Conservation (phyloP, 2,329 filamentous ascomycete species). For the Albifimbria verrucaria region DNA sequence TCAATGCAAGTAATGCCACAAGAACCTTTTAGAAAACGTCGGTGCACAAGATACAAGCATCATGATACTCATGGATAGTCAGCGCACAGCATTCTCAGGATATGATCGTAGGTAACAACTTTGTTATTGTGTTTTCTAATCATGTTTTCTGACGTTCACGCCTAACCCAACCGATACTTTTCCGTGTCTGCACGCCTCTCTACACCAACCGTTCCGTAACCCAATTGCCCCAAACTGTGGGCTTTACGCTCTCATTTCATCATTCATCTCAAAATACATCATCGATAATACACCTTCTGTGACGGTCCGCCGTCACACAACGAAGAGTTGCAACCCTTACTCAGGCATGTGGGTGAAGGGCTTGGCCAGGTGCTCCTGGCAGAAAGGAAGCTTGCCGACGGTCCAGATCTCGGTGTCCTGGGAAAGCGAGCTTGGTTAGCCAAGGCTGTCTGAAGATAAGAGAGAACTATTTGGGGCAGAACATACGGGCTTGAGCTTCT, state of each 20-base stretch:
- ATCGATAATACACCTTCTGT: neutral
- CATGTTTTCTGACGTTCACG: neutral
- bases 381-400: conserved; percentile 65
- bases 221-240: neutral
- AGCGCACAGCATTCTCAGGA: no score
- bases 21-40: no score
- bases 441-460: neutral
- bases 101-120: no score
- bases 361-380: conserved; percentile 61
- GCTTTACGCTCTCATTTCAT: neutral
- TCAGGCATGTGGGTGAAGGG: conserved; percentile 63
- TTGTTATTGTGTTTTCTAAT: neutral
- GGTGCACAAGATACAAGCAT: no score
- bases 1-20: no score
- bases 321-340: conserved; percentile 26
- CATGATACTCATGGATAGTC: no score
- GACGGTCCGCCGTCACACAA: neutral
- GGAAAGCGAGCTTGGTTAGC: no score
- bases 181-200: neutral
- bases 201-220: neutral
- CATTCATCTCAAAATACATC: neutral
- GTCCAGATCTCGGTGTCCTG: conserved; percentile 70
- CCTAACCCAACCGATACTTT: neutral
- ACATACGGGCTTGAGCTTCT: conserved; percentile 61
- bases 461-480: neutral